Evolutionary conservation across 2,329 filamentous ascomycete genomes (phyloP), one percentile per base, ranked within the genome.

Genomic region (Ascochyta viciae-villosae): DNA sequence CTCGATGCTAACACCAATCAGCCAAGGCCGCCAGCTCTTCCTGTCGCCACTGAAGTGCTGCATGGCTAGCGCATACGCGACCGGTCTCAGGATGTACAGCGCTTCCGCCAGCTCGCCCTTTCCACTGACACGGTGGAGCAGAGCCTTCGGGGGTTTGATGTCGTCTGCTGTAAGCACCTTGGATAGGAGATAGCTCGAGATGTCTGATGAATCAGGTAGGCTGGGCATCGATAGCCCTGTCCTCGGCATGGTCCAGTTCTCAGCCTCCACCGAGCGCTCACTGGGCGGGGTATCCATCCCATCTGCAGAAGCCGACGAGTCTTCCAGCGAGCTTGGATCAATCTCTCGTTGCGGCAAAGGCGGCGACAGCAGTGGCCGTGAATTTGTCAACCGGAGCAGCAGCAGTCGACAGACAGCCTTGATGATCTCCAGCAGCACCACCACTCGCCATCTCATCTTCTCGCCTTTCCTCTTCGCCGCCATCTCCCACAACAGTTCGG

Each of bases 401-500:
- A 96, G 78, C 43, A 97, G 78, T 48, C 91, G 83, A 73, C 94
- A 97, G 8, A 95, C 65, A 2, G 94, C 93, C 77, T 98, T 98
- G 71, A 95, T 81, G 0, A 86, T 83, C 77, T 99, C 95, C 22
- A 99, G 81, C 3, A 96, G 73, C 10, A 98, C 87, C 6, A 98
- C 87, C 0, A 96, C 87, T 47, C 91, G 87, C 95, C 95, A 99
- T 27, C 92, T 86, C 24, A 89, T 78, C 68, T 85, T 87, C 75
- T 96, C 92, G 16, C 91, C 90, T 60, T 88, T 88, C 44, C 94
- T 85, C 77, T 96, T 96, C 26, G 93, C 93, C 26, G 90, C 86
- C 95, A 99, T 99, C 75, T 99, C 95, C 85, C 94, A 95, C n/a
- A 99, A 80, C 27, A 99, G 81, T 78, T 99, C 92, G 0, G 93